phyloP scores from a whole-genome alignment of 1,284 basidiomycete species.

The Ganoderma resinaceum region DNA sequence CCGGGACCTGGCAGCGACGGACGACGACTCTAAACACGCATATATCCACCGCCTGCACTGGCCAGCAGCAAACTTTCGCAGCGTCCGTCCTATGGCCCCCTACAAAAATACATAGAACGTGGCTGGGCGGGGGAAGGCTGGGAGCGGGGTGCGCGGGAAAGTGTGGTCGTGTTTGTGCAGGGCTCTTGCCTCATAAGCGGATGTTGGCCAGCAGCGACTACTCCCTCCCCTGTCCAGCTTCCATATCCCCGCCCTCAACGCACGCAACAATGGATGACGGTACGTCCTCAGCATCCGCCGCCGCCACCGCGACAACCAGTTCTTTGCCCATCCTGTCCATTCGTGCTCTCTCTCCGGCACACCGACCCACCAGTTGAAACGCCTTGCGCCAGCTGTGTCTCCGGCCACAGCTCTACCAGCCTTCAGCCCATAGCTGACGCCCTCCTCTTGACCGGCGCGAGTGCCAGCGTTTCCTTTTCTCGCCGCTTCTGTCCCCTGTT shows the following conservation, averaged over 20 bases:
- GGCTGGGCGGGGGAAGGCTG: conserved; percentile 2
- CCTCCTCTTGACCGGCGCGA: conserved; percentile 18
- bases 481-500: conserved; percentile 35
- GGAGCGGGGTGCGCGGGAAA: conserved; percentile 23
- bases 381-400: conserved; percentile 23
- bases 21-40: background rate
- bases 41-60: background rate
- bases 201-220: conserved; percentile 13
- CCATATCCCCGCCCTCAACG: conserved; percentile 25
- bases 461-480: conserved; percentile 18
- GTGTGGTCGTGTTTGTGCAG: conserved; percentile 42
- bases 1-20: too few relatives aligned
- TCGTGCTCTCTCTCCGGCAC: conserved; percentile 43
- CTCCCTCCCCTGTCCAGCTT: conserved; percentile 28
- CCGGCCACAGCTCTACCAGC: conserved; percentile 27
- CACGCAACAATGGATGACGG: conserved; percentile 77
- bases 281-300: conserved; percentile 79
- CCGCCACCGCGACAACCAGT: conserved; percentile 46
- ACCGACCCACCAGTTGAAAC: conserved; percentile 26
- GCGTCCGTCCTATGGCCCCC: background rate
- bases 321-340: conserved; percentile 41
- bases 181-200: conserved; percentile 29
- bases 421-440: conserved; percentile 37
- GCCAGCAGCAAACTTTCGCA: background rate
- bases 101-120: conserved; percentile 3